Base-by-base conservation (phyloP, 1,284 basidiomycete species). In the Amylostereum areolatum region DNA sequence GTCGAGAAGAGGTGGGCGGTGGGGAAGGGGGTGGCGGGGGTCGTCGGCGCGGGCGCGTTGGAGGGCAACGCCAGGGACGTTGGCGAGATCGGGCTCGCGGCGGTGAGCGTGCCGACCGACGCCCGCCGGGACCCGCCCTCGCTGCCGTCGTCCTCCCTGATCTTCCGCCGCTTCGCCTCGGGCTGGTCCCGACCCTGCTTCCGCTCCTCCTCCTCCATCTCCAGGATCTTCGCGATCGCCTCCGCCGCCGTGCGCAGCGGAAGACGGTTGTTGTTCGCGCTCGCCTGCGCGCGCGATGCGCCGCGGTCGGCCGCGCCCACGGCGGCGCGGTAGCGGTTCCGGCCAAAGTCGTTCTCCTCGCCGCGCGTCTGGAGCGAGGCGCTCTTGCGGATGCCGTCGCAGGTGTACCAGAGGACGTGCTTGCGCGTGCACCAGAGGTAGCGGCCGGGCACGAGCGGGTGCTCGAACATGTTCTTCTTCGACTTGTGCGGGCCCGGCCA, bases 371-470 rank as follows among this genome's bases (percentile, higher is more conserved):
- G 55, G 9, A 57, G 47, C 27, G 55, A 57, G 33, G 55, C 55
- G 43, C 49, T 56, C 47, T 57, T 57, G 43, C 55, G 55, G 45
- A 57, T 57, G 43, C 55, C 55, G 27, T 57, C 55, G 49, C 55
- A 56, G 2, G 55, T 57, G 24, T 57, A 57, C 55, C 55, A 57
- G 5, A 57, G 42, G 18, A 57, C 54, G 31, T 56, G 54, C 33
- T 57, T 57, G 39, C 55, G 54, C 41, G 55, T 57, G 49, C 55
- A 56, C 55, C 55, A 57, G 46, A 57, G 54, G 42, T 56, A 57
- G n/a, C 55, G 46, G 10, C 55, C 55, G 12, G 51, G 44, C n/a
- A 57, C 52, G 46, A 57, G 54, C 18, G 55, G 55, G 30, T 57
- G 55, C 33, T 55, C 55, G 48, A 56, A 56, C 55, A 57, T 57